phyloP scores from a whole-genome alignment of 441 rosid genomes.

The Croton setiger region DNA sequence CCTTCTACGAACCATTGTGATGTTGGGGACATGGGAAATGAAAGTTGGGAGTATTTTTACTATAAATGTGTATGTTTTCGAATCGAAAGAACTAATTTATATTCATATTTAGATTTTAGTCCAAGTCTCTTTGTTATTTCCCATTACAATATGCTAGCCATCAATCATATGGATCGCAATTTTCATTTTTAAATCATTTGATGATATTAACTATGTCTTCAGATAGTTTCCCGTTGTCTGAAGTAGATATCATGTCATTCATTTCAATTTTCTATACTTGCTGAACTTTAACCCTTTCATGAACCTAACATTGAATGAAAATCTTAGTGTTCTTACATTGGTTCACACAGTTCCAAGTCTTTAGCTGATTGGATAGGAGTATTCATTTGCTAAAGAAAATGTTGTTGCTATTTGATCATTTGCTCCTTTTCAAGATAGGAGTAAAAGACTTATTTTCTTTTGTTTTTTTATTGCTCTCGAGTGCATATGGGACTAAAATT shows the following conservation, averaged over 20 bases:
- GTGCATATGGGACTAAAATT: neutral
- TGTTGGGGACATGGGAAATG: neutral
- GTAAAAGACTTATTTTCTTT: neutral
- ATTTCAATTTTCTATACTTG: neutral
- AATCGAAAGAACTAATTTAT: neutral
- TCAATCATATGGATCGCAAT: neutral
- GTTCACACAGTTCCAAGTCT: neutral
- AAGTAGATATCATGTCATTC: neutral
- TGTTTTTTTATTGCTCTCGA: neutral
- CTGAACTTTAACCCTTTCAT: neutral
- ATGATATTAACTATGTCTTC: neutral
- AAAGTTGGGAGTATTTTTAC: neutral
- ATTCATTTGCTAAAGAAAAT: neutral
- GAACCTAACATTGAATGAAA: neutral
- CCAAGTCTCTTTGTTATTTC: neutral
- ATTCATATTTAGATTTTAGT: neutral
- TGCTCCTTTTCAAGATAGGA: conserved; percentile 4
- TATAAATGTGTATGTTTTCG: neutral
- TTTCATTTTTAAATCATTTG: neutral
- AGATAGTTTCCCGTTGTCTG: neutral
- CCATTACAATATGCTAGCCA: neutral
- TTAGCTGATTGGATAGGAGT: neutral
- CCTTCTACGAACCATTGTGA: neutral
- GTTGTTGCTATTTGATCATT: neutral
- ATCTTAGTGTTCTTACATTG: neutral